These are phyloP conservation scores for Vigna radiata DNA, from an alignment of 306 rosid species.

Conservation along the genomic window DNA sequence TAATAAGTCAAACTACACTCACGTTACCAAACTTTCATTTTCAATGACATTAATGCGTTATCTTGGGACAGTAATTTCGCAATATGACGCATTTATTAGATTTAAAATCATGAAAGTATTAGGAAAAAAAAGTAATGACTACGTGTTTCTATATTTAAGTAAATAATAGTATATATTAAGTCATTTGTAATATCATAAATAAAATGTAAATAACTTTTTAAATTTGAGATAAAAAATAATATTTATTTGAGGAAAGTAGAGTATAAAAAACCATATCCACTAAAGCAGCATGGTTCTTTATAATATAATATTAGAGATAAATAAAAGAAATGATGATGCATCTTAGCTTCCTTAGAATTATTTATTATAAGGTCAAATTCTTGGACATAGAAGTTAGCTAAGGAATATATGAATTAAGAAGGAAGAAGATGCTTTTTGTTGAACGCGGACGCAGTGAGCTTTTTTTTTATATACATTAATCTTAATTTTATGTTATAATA, in stretches of 20 bases:
- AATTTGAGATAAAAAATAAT: too few relatives aligned
- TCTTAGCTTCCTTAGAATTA: not conserved
- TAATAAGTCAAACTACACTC: not conserved
- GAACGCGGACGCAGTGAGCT: not conserved
- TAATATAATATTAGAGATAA: too few relatives aligned
- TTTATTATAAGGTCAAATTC: slow-evolving; percentile 2
- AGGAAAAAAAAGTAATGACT: too few relatives aligned
- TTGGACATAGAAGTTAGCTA: not conserved
- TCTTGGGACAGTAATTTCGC: not conserved
- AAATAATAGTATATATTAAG: too few relatives aligned
- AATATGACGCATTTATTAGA: not conserved
- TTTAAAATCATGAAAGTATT: too few relatives aligned
- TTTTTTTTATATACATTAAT: not conserved
- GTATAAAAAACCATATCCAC: too few relatives aligned
- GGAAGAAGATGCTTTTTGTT: slow-evolving; percentile 11
- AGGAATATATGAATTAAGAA: slow-evolving; percentile 1
- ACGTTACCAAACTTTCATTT: not conserved
- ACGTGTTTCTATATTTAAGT: too few relatives aligned
- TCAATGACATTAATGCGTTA: not conserved
- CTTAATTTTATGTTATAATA: not conserved
- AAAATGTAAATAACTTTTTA: too few relatives aligned
- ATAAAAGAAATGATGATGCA: not conserved
- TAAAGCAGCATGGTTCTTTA: too few relatives aligned
- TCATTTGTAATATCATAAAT: too few relatives aligned
- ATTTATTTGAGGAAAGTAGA: too few relatives aligned